Base-by-base conservation (phyloP, 2,329 filamentous ascomycete species). In the Beauveria bassiana region DNA sequence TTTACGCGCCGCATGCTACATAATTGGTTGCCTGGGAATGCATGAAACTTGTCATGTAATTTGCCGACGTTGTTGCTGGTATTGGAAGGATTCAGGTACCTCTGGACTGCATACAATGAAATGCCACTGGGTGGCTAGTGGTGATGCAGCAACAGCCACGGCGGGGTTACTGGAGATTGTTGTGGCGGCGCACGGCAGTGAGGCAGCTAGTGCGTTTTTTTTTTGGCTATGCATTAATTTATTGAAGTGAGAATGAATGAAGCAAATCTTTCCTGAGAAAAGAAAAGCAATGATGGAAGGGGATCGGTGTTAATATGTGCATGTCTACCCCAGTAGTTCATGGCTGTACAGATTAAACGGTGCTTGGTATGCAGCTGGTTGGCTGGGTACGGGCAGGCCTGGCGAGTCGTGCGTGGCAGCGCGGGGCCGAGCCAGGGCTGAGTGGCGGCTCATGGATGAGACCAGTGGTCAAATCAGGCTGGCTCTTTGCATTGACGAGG, bases 91-190 rank as follows among this genome's bases (percentile, higher is more conserved):
- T 18, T 14, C 26, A 38, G 54, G 26, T 38, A 28, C 38, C 53
- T 22, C 24, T 1, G n/a, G 7, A 8, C 22, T 54, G 9, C 52
- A 28, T 22, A 43, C 8, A 43, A 26, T 14, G 28, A 49, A 59
- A 59, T 38, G 56, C 34, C 56, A 43, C 46, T 51, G n/a, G 43
- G 45, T 57, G 43, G 54, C 54, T 57, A 16, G 54, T 28, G 28
- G 45, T 49, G 16, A 24, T 58, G 20, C 43, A 16, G 9, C 8
- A 31, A 49, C 43, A 57, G 55, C 56, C 56, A 59, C 56, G 56
- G 56, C 56, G 46, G 56, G 45, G 56, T 45, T 49, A 5, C 22
- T 51, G 34, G 46, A 51, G 56, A 9, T 40, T 14, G 28, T 22
- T 9, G 47, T 16, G 38, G 26, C n/a, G 38, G 31, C 20, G 24